Conservation (phyloP, 2,329 filamentous ascomycete genomes). For the Arachnomyces sp. region DNA sequence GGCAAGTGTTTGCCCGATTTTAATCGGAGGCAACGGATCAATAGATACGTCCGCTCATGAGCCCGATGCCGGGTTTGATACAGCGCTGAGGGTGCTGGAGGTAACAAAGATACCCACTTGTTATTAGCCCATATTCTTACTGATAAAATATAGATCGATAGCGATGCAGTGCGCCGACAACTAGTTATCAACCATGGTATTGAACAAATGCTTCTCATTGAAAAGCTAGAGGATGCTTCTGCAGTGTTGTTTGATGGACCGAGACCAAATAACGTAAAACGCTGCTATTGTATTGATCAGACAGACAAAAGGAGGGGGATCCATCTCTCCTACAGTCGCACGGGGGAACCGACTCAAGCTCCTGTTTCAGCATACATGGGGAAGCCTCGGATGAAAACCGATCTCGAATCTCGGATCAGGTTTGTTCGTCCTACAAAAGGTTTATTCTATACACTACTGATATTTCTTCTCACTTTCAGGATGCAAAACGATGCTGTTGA, state of each 20-base stretch:
- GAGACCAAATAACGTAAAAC: conserved; percentile 61
- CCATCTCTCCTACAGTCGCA: conserved; percentile 47
- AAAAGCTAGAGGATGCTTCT: conserved; percentile 59
- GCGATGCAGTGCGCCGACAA: conserved; percentile 68
- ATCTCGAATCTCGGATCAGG: conserved; percentile 60
- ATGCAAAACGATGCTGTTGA: conserved; percentile 42
- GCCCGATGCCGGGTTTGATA: conserved; percentile 65
- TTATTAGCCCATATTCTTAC: conserved; percentile 12
- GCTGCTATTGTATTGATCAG: conserved; percentile 58
- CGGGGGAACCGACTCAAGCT: conserved; percentile 43
- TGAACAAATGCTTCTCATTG: conserved; percentile 76
- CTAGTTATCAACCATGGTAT: conserved; percentile 76
- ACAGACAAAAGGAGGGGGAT: conserved; percentile 57
- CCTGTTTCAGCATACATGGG: conserved; percentile 48
- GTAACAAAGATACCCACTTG: conserved; percentile 24
- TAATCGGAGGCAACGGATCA: conserved; percentile 53
- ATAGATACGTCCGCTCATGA: conserved; percentile 62
- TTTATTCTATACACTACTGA: conserved; percentile 1
- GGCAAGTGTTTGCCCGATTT: conserved; percentile 46
- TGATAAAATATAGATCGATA: conserved; percentile 54
- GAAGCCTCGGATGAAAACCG: conserved; percentile 69
- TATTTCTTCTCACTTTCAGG: conserved; percentile 15
- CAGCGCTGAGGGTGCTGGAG: conserved; percentile 68
- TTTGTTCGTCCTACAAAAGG: conserved; percentile 19
- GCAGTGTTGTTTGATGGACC: conserved; percentile 58